These are phyloP conservation scores for Penicillium ochrochloron DNA, from an alignment of 495 filamentous ascomycete genomes.

Conservation along the genomic window DNA sequence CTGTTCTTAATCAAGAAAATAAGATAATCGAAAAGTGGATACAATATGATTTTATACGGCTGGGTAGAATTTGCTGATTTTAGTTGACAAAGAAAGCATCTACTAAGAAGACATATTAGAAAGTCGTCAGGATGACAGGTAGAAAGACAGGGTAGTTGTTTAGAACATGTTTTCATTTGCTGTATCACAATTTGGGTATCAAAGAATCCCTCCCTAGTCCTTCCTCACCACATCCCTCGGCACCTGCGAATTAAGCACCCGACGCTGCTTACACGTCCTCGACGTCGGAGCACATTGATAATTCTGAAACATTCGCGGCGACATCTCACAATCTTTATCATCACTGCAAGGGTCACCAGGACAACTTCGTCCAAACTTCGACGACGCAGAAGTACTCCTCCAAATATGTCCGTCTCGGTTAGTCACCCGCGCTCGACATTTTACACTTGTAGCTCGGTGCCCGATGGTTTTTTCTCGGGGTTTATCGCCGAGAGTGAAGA, in stretches of 20 bases:
- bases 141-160: no score
- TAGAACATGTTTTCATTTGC: not conserved
- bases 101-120: no score
- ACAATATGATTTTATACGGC: no score
- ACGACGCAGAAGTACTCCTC: not conserved
- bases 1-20: no score
- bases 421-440: not conserved
- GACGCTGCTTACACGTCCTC: constrained; percentile 6
- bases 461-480: not conserved
- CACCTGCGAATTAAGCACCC: not conserved
- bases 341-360: constrained; percentile 7
- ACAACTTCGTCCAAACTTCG: constrained; percentile 3
- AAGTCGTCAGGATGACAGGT: no score
- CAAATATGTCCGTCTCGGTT: not conserved
- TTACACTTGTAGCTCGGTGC: not conserved
- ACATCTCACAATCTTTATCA: constrained; percentile 12
- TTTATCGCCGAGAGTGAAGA: not conserved
- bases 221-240: not conserved
- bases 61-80: no score
- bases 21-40: no score
- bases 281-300: not conserved
- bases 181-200: not conserved
- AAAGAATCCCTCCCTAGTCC: not conserved
- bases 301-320: constrained; percentile 1
- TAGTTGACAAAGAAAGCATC: no score